Conservation (phyloP, 108 stramenopile genomes). For the Nitzschia palea region DNA sequence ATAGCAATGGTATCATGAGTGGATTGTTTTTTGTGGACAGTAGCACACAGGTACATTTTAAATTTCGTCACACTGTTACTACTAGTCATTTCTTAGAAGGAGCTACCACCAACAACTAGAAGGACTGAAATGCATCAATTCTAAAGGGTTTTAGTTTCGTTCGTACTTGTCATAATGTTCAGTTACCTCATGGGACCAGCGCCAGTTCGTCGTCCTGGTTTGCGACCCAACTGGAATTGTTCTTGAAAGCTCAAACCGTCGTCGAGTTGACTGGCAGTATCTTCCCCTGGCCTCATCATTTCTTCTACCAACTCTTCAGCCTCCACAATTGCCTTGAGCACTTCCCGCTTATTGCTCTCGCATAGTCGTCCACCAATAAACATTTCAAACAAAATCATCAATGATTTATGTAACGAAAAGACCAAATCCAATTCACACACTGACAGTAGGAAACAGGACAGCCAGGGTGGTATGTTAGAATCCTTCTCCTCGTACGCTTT, state of each 20-base stretch:
- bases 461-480: neutral
- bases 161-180: too few species aligned
- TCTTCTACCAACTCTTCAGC: slow-evolving; percentile 86
- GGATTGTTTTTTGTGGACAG: too few species aligned
- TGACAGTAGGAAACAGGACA: slow-evolving; percentile 9
- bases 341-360: slow-evolving; percentile 82
- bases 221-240: slow-evolving; percentile 87
- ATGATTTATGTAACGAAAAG: slow-evolving; percentile 96
- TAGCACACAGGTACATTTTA: too few species aligned
- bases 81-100: too few species aligned
- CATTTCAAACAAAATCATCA: slow-evolving; percentile 92
- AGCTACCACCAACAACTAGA: too few species aligned
- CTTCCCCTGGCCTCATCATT: slow-evolving; percentile 87
- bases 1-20: too few species aligned
- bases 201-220: slow-evolving; percentile 71
- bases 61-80: too few species aligned
- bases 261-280: slow-evolving; percentile 83
- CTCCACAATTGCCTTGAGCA: slow-evolving; percentile 81
- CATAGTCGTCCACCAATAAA: slow-evolving; percentile 92
- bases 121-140: neutral
- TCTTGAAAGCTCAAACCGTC: slow-evolving; percentile 79
- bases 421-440: slow-evolving; percentile 98
- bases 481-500: neutral
- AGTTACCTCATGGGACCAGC: slow-evolving; percentile 17
- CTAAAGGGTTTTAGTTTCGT: neutral